phyloP scores from a whole-genome alignment of 768 basidiomycete species.

The Leccinum longicurvipes region DNA sequence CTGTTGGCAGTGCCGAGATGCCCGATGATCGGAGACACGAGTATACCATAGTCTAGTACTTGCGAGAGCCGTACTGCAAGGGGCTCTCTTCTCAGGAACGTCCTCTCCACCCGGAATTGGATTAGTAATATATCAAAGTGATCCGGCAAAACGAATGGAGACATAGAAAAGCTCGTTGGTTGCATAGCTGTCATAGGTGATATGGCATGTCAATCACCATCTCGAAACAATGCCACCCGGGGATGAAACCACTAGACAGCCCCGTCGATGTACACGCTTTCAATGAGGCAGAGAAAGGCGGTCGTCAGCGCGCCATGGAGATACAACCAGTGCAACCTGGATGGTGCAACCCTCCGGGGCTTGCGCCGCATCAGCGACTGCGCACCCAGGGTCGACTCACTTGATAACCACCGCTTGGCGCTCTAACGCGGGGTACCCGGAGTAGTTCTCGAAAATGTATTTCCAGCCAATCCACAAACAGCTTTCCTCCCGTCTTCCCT shows the following conservation, averaged over 20 bases:
- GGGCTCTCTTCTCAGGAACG: conserved; percentile 68
- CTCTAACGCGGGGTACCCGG: conserved; percentile 48
- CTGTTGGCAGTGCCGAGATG: conserved; percentile 30
- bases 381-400: conserved; percentile 65
- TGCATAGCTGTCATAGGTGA: conserved; percentile 72
- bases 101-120: conserved; percentile 85
- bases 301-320: conserved; percentile 1
- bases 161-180: conserved; percentile 94
- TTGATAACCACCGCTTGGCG: not conserved
- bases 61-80: conserved; percentile 45
- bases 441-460: conserved; percentile 58
- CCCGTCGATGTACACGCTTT: conserved; percentile 95
- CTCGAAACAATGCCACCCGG: not conserved
- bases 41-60: conserved; percentile 47
- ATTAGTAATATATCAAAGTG: conserved; percentile 38
- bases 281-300: conserved; percentile 68
- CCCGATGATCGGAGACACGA: not conserved
- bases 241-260: conserved; percentile 37
- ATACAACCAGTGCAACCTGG: conserved; percentile 42
- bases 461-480: conserved; percentile 80
- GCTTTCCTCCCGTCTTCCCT: conserved; percentile 78
- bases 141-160: conserved; percentile 25
- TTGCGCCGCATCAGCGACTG: conserved; percentile 78
- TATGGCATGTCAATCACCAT: conserved; percentile 60
- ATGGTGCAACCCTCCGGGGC: conserved; percentile 88